phyloP scores from a whole-genome alignment of 75 land plant species.

The Picea sitchensis region DNA sequence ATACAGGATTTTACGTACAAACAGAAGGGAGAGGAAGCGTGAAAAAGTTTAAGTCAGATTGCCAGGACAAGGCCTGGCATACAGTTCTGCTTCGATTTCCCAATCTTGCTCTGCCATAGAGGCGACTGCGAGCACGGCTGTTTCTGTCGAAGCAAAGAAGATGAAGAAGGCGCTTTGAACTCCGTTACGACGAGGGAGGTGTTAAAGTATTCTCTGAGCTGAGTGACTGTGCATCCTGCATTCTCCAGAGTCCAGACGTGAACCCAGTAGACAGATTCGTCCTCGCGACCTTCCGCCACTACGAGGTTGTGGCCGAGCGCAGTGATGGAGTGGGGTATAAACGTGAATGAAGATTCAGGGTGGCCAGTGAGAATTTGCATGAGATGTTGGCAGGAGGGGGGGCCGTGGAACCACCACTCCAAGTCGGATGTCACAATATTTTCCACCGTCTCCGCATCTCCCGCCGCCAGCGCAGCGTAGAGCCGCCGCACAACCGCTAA shows the following conservation, averaged over 20 bases:
- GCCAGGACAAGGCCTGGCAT: constrained; percentile 68
- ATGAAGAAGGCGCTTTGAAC: constrained; percentile 13
- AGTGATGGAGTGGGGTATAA: constrained; percentile 14
- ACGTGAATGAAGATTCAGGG: constrained; percentile 4
- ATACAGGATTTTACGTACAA: too few species aligned
- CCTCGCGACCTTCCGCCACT: constrained; percentile 53
- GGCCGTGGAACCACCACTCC: constrained; percentile 99
- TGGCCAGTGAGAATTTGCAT: constrained; percentile 78
- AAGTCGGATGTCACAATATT: constrained; percentile 46
- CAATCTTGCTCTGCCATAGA: constrained; percentile 50
- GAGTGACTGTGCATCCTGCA: constrained; percentile 36
- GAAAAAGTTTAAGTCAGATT: constrained; percentile 6
- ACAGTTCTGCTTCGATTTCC: constrained; percentile 32
- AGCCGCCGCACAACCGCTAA: too few species aligned
- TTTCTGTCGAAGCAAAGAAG: not conserved
- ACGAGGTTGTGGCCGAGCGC: constrained; percentile 25
- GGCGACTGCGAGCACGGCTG: constrained; percentile 26
- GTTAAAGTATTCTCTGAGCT: constrained; percentile 68
- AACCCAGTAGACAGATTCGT: constrained; percentile 34
- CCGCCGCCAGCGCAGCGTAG: too few species aligned
- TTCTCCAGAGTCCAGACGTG: constrained; percentile 75
- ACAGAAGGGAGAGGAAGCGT: too few species aligned
- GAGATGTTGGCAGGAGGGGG: constrained; percentile 75
- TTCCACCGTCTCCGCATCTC: constrained; percentile 26
- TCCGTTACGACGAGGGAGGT: constrained; percentile 51